phyloP scores from a whole-genome alignment of 768 basidiomycete genomes.

The Hysterangium stoloniferum region DNA sequence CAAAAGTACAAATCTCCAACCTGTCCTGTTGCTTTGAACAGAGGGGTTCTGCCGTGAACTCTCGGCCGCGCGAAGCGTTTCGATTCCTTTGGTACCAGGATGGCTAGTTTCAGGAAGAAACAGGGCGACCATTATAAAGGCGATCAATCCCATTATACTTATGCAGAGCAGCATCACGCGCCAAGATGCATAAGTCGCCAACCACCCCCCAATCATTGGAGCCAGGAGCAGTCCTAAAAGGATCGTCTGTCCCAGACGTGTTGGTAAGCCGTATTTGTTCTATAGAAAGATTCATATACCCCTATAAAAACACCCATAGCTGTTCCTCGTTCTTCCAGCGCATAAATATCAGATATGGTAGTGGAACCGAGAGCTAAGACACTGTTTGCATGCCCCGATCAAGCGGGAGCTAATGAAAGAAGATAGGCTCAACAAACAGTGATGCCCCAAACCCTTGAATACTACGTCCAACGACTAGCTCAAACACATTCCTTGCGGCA shows the following conservation, averaged over 20 bases:
- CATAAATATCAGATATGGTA: slow-evolving; percentile 27
- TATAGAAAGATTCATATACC: slow-evolving; percentile 2
- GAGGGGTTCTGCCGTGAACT: no score
- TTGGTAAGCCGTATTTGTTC: neutral
- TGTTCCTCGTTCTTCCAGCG: slow-evolving; percentile 4
- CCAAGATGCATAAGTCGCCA: slow-evolving; percentile 38
- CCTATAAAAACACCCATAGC: slow-evolving; percentile 52
- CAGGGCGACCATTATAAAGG: slow-evolving; percentile 27
- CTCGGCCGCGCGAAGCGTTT: slow-evolving; percentile 19
- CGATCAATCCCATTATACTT: slow-evolving; percentile 32
- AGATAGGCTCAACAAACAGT: slow-evolving; percentile 12
- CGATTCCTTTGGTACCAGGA: slow-evolving; percentile 47
- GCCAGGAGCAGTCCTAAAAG: neutral
- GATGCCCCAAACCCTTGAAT: neutral
- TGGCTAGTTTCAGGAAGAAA: slow-evolving; percentile 65
- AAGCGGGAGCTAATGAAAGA: neutral
- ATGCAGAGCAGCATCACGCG: slow-evolving; percentile 42
- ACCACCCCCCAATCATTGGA: neutral
- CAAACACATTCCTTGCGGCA: neutral
- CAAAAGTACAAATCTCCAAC: no score
- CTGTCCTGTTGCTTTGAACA: no score
- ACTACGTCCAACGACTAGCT: neutral
- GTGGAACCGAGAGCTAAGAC: slow-evolving; percentile 38
- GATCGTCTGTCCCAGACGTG: neutral
- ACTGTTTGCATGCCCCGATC: neutral